Evolutionary conservation across 495 filamentous ascomycete species (phyloP), one percentile per base, ranked within the genome.

Genomic region (Aspergillus conjunctus): DNA sequence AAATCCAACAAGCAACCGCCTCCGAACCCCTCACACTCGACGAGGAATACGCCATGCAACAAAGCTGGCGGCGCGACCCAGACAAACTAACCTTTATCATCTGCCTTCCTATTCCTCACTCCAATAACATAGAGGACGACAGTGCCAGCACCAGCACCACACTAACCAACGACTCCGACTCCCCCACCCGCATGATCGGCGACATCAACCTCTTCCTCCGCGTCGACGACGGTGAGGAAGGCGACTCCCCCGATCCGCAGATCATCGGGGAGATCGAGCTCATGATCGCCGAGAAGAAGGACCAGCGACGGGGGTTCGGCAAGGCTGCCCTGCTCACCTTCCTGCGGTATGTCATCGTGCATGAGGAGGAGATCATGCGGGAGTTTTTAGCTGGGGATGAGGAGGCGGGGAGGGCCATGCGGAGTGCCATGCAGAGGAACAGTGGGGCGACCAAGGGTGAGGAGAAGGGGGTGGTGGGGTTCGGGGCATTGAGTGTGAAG

Each of bases 191-290:
- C 3, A 95, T 96, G 90, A 66, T 94, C 12, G 92, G 92, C 4
- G 92, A 97, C 64, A 83, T 96, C 39, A 97, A 97, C 65, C 77
- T 96, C 1, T 96, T 97, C 69, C 79, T 96, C 5, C 82, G 79
- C 18, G 49, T 80, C 7, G 80, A 83, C 7, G 72, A 80, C 26
- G 68, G 69, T 4, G 77, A 75, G 11, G 63, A 69, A 32, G 71
- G 67, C 6, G 68, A 43, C 39, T 43, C 75, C 8, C 60, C 68
- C 0, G 74, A 71, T 7, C 68, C 67, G 0, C 59, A 71, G 8
- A 71, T 86, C 39, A 69, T 88, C 20, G 92, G 90, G 18, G 92
- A 96, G 61, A 70, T 97, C 44, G 91, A 96, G 75, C 82, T 97
- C 59, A 97, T 97, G 92, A 88, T 97, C 55, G 92, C 92, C 2